Conservation (phyloP, 2,329 filamentous ascomycete species). For the Aspergillus flavus region DNA sequence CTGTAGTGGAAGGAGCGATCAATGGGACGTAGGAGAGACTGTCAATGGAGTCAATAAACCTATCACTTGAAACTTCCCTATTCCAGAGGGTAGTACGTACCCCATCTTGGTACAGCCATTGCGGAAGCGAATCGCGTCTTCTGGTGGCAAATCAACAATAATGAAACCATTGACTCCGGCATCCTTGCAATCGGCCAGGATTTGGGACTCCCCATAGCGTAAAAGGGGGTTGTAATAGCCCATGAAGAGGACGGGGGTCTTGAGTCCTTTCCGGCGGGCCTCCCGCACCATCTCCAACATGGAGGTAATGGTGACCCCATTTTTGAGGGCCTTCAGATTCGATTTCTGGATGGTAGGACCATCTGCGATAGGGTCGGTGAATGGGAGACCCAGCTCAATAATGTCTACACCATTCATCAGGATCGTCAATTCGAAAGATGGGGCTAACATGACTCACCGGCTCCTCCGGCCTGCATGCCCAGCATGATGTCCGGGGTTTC, state of each 20-base stretch:
- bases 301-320: constrained; percentile 78
- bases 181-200: constrained; percentile 76
- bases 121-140: constrained; percentile 92
- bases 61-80: neutral
- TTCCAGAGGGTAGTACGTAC: constrained; percentile 47
- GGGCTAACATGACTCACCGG: constrained; percentile 59
- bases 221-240: constrained; percentile 96
- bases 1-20: constrained; percentile 87
- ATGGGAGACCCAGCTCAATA: constrained; percentile 91
- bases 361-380: constrained; percentile 95
- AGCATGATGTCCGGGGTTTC: constrained; percentile 81
- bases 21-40: constrained; percentile 89
- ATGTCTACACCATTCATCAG: constrained; percentile 61
- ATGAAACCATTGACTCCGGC: constrained; percentile 96
- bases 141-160: constrained; percentile 90
- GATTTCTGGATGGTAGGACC: constrained; percentile 92
- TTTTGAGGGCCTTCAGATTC: constrained; percentile 81
- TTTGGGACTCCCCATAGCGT: constrained; percentile 83
- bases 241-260: constrained; percentile 85
- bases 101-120: constrained; percentile 77
- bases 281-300: constrained; percentile 80
- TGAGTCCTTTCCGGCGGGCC: constrained; percentile 73
- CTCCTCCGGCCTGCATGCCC: constrained; percentile 85
- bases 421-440: neutral
- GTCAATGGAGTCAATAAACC: neutral